Base-by-base conservation (phyloP, 2,329 filamentous ascomycete species). In the Colletotrichum sp. region DNA sequence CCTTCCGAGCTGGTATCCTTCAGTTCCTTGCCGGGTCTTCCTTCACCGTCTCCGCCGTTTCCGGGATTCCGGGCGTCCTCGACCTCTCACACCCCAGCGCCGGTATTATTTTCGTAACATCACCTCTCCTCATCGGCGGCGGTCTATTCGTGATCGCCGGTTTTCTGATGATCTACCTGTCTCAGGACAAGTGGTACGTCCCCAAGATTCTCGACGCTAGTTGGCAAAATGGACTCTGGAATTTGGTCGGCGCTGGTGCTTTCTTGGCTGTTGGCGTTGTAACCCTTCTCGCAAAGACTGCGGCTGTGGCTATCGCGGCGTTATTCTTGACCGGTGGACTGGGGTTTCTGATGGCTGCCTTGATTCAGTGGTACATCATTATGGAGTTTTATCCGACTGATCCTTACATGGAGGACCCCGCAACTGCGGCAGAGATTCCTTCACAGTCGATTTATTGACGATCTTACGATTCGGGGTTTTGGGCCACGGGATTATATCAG, bases 331-430 rank as follows among this genome's bases (percentile, higher is more conserved):
- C 71, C 1, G 72, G 64, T 24, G 74, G 74, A 5, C 21, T 76
- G 6, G 74, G 74, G 0, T 76, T 76, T 32, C 9, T 76, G 15
- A 28, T 74, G 12, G 74, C 74, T 21, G 72, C 70, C 9, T 2
- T 76, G 28, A 74, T 76, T 7, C 74, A 76, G 71, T 74, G 64
- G 74, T 76, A 76, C 71, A 76, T 76, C 8, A 73, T 76, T 8
- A 76, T 76, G 74, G 74, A 76, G 28, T 76, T 49, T 4, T 76
- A 76, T 28, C 74, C 74, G 15, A 44, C 44, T 34, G 65, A 76
- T 26, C 74, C 74, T 4, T 76, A 76, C 12, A 10, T 26, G 26
- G 65, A 69, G 32, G 71, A 76, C 6, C 70, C 70, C 5, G 18
- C 21, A 0, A 12, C 49, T 24, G 74, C 59, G 32, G 64, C 71